phyloP scores from a whole-genome alignment of 2,329 filamentous ascomycete species.

The Colletotrichum cuscutae region DNA sequence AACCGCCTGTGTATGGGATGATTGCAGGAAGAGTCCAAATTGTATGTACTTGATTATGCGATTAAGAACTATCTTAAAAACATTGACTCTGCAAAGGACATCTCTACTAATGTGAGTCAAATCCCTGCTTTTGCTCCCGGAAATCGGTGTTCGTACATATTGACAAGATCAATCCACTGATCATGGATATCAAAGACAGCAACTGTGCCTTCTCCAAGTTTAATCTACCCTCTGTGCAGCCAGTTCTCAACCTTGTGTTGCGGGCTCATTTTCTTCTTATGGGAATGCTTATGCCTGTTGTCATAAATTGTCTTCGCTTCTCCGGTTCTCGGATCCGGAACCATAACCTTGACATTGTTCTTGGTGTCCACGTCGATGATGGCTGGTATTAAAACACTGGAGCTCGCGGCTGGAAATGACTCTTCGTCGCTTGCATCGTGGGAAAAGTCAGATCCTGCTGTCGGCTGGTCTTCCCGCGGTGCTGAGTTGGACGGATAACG shows the following conservation, averaged over 20 bases:
- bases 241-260: background rate
- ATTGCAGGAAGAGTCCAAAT: too few species aligned
- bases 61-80: too few species aligned
- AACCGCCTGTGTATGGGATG: background rate
- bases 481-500: background rate
- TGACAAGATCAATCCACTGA: too few species aligned
- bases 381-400: constrained; percentile 2
- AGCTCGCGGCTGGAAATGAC: background rate
- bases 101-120: too few species aligned
- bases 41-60: too few species aligned
- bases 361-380: constrained; percentile 25
- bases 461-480: background rate
- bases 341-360: constrained; percentile 17
- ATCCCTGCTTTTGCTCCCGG: too few species aligned
- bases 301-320: background rate
- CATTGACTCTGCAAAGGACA: too few species aligned
- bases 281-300: background rate
- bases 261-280: background rate
- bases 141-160: too few species aligned
- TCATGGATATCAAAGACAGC: too few species aligned
- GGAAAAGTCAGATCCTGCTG: background rate
- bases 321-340: background rate
- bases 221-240: background rate
- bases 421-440: background rate
- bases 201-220: too few species aligned